Conservation (phyloP, 345 rosid genomes). For the Brassica rapa region DNA sequence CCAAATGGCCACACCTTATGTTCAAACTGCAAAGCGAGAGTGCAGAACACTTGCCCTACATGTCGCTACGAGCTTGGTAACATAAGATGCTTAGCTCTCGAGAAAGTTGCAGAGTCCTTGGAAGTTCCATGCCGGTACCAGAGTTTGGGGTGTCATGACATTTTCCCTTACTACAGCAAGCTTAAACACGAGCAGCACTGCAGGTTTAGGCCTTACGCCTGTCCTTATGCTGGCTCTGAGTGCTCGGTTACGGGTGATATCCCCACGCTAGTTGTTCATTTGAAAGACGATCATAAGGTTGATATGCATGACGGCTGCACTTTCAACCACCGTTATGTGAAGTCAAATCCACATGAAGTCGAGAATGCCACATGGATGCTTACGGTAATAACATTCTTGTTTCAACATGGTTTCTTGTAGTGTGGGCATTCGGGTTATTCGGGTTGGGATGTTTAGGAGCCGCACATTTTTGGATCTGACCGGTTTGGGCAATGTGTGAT, state of each 20-base stretch:
- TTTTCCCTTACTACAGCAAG: slow-evolving; percentile 82
- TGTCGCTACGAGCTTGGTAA: slow-evolving; percentile 91
- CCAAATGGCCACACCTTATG: slow-evolving; percentile 94
- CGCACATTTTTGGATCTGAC: no score
- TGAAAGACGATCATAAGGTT: slow-evolving; percentile 85
- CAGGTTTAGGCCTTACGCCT: slow-evolving; percentile 73
- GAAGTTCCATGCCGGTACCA: slow-evolving; percentile 89
- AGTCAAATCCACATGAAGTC: slow-evolving; percentile 81
- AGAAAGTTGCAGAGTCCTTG: slow-evolving; percentile 87
- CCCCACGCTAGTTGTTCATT: slow-evolving; percentile 66
- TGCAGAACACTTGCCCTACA: slow-evolving; percentile 80
- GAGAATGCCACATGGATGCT: slow-evolving; percentile 99
- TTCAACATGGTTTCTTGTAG: not conserved
- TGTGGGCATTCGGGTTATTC: no score
- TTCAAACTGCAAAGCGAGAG: slow-evolving; percentile 74
- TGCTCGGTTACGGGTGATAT: slow-evolving; percentile 86
- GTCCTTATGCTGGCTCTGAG: slow-evolving; percentile 94
- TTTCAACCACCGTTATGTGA: slow-evolving; percentile 89
- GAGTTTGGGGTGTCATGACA: slow-evolving; percentile 71
- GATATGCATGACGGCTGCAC: slow-evolving; percentile 94
- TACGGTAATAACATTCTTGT: slow-evolving; percentile 51
- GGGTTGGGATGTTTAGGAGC: no score
- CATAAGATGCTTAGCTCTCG: slow-evolving; percentile 89
- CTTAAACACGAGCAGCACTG: slow-evolving; percentile 85
- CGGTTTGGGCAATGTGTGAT: no score